phyloP scores from a whole-genome alignment of 2,329 filamentous ascomycete genomes.

The Fusarium humuli region DNA sequence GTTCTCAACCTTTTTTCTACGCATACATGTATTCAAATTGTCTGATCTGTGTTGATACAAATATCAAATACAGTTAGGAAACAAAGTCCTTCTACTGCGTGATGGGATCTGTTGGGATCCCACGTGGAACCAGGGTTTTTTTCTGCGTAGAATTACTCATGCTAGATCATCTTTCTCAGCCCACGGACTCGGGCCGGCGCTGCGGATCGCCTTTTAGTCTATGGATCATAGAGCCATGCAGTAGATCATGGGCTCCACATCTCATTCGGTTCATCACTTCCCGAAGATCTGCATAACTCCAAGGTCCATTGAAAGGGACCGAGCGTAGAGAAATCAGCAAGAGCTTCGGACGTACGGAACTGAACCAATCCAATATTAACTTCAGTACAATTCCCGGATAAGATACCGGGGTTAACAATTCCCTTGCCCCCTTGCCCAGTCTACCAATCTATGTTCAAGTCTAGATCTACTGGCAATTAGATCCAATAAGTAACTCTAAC shows the following conservation, averaged over 20 bases:
- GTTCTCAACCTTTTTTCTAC: too few species aligned
- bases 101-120: too few species aligned
- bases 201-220: background rate
- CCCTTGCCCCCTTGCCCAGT: too few species aligned
- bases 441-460: background rate
- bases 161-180: background rate
- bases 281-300: background rate
- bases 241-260: background rate
- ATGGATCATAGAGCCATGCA: background rate
- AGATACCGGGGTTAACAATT: too few species aligned
- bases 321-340: background rate
- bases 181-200: background rate
- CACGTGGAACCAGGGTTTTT: background rate
- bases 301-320: background rate
- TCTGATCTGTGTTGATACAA: too few species aligned
- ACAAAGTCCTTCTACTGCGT: background rate
- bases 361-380: rapidly evolving
- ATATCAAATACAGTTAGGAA: background rate
- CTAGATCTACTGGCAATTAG: too few species aligned
- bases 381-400: background rate
- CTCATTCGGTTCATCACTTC: background rate
- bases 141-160: background rate
- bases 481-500: too few species aligned
- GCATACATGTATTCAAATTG: too few species aligned
- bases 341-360: background rate